A percentile compares a stretch with the other conserved stretches of the same genome.
phyloP scores from a whole-genome alignment of 176 grass and related monocot genomes.

The Hsuehochloa calcarea region DNA sequence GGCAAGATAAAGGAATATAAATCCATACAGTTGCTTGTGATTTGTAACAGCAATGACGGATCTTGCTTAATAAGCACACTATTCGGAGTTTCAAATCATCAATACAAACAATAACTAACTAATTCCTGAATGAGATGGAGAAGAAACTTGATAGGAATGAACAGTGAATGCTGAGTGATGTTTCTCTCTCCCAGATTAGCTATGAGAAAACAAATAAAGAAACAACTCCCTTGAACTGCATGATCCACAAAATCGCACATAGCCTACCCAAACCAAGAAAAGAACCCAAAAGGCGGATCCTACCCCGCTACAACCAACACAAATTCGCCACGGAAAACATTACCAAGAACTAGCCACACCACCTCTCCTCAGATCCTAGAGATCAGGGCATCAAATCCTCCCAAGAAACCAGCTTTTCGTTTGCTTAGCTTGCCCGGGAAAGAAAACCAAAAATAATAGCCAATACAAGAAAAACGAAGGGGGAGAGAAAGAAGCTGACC shows the following conservation, averaged over 20 bases:
- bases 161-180: background rate
- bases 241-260: background rate
- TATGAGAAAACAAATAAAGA: background rate
- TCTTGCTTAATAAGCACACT: background rate
- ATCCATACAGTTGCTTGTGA: background rate
- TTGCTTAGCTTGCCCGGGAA: background rate
- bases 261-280: background rate
- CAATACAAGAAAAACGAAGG: background rate
- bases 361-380: background rate
- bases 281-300: background rate
- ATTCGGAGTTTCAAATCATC: background rate
- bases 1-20: background rate
- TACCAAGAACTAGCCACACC: background rate
- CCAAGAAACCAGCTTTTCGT: background rate
- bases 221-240: background rate
- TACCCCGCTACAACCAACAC: background rate
- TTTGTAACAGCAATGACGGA: background rate
- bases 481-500: constrained; percentile 9
- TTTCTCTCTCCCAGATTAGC: background rate
- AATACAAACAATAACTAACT: background rate
- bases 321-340: background rate
- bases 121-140: background rate
- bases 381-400: background rate
- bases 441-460: background rate
- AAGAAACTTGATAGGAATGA: background rate